phyloP scores from a whole-genome alignment of 1,139 yeast genomes.

The Taphrina communis region DNA sequence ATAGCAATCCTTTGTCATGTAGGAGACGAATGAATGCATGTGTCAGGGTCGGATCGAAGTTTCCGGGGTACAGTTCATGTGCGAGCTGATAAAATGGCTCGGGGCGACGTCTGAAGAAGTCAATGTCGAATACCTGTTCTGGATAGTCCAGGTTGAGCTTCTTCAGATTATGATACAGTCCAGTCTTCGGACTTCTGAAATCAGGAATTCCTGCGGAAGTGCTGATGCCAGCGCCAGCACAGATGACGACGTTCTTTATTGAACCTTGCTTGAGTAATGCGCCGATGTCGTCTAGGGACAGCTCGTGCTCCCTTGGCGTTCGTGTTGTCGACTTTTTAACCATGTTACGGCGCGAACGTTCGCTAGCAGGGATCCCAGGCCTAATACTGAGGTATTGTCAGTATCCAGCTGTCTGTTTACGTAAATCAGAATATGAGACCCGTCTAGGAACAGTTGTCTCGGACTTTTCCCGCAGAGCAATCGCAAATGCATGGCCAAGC shows the following conservation, averaged over 20 bases:
- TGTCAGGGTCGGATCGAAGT: conserved; percentile 79
- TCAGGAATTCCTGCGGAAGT: conserved; percentile 91
- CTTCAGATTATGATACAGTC: conserved; percentile 80
- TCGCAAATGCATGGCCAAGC: neutral
- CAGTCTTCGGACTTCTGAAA: conserved; percentile 89
- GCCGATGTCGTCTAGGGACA: conserved; percentile 13
- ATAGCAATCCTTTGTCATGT: conserved; percentile 65
- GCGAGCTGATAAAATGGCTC: conserved; percentile 85
- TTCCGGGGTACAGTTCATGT: conserved; percentile 84
- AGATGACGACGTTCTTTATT: conserved; percentile 44
- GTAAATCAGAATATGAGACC: too few species aligned
- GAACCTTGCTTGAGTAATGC: conserved; percentile 13
- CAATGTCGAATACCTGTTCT: conserved; percentile 93
- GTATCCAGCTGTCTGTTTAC: too few species aligned
- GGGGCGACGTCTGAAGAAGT: conserved; percentile 74
- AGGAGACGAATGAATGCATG: conserved; percentile 72
- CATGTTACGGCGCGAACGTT: neutral
- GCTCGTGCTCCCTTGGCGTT: conserved; percentile 5
- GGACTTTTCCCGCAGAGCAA: neutral
- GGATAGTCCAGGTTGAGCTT: conserved; percentile 82
- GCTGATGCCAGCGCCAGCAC: conserved; percentile 90
- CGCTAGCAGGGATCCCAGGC: too few species aligned
- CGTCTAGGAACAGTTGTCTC: too few species aligned
- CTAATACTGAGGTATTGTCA: too few species aligned
- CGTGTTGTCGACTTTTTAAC: neutral